These are phyloP conservation scores for Chaetomiaceae sp. DNA, from an alignment of 2,329 filamentous ascomycete genomes.

Conservation along the genomic window DNA sequence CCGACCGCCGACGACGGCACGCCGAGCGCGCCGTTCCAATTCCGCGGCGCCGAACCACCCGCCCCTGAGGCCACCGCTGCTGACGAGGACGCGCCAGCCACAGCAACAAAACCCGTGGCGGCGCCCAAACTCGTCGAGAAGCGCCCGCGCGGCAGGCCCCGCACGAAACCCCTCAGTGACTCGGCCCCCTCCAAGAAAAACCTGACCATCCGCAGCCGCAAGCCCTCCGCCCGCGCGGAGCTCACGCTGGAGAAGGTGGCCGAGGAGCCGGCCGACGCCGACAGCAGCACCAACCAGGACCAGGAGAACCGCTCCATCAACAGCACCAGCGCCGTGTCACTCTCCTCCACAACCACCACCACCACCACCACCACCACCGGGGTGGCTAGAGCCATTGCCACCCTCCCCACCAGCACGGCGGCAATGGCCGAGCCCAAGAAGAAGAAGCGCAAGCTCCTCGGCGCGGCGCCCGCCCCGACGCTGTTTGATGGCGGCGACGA, in stretches of 20 bases:
- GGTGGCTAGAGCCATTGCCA: too few species aligned
- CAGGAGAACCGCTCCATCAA: slow-evolving; percentile 33
- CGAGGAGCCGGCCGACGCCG: slow-evolving; percentile 27
- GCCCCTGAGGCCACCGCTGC: neutral
- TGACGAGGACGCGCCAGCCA: slow-evolving; percentile 15
- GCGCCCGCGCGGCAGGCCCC: slow-evolving; percentile 42
- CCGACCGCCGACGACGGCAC: slow-evolving; percentile 16
- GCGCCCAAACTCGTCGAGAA: slow-evolving; percentile 22
- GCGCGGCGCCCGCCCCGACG: slow-evolving; percentile 58
- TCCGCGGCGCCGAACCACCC: slow-evolving; percentile 15
- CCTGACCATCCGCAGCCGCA: slow-evolving; percentile 28
- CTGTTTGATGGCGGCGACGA: slow-evolving; percentile 68
- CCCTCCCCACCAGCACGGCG: slow-evolving; percentile 22
- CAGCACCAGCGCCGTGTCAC: slow-evolving; percentile 23
- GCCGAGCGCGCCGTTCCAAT: slow-evolving; percentile 14
- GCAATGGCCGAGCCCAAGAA: slow-evolving; percentile 46
- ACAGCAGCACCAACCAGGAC: slow-evolving; percentile 19
- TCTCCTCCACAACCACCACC: slow-evolving; percentile 12
- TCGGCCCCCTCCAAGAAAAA: slow-evolving; percentile 42
- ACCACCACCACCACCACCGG: slow-evolving; percentile 11
- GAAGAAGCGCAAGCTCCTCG: slow-evolving; percentile 69
- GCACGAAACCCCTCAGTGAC: slow-evolving; percentile 40
- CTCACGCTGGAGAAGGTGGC: slow-evolving; percentile 34
- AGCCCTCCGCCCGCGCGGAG: slow-evolving; percentile 25
- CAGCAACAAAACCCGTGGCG: slow-evolving; percentile 2